phyloP scores from a whole-genome alignment of 352 stramenopile genomes.

The Pythium rhizo-oryzae region DNA sequence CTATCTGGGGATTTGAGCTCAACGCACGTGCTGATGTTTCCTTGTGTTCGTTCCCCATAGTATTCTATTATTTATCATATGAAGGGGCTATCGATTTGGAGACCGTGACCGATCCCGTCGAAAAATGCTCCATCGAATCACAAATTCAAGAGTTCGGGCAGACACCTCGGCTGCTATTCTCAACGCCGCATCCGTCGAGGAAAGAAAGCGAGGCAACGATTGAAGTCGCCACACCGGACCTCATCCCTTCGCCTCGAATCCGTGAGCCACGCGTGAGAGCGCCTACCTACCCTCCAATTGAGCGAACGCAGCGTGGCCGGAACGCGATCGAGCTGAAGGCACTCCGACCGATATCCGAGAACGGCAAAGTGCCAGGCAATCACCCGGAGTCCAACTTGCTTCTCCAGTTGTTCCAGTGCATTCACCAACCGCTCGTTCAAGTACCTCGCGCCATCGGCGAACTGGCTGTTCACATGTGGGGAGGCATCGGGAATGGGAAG shows the following conservation, averaged over 20 bases:
- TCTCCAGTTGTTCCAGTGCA: constrained; percentile 43
- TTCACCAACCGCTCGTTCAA: constrained; percentile 41
- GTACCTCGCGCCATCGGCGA: constrained; percentile 40
- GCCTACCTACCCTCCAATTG: constrained; percentile 7
- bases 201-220: constrained; percentile 36
- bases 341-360: constrained; percentile 34
- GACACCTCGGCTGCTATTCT: constrained; percentile 87
- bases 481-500: constrained; percentile 37
- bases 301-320: constrained; percentile 18
- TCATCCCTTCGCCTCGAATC: constrained; percentile 34
- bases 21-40: neutral
- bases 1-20: neutral
- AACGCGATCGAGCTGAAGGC: constrained; percentile 24
- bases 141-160: constrained; percentile 97
- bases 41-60: constrained; percentile 21
- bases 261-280: constrained; percentile 13
- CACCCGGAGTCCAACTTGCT: constrained; percentile 2
- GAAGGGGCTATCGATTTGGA: constrained; percentile 93
- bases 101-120: constrained; percentile 31
- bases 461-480: constrained; percentile 42
- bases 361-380: constrained; percentile 22
- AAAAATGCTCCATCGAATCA: constrained; percentile 56
- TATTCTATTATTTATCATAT: constrained; percentile 96
- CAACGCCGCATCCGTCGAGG: constrained; percentile 48
- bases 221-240: constrained; percentile 53